These are phyloP conservation scores for Tubosaeta sp. DNA, from an alignment of 768 basidiomycete genomes.

Conservation along the genomic window DNA sequence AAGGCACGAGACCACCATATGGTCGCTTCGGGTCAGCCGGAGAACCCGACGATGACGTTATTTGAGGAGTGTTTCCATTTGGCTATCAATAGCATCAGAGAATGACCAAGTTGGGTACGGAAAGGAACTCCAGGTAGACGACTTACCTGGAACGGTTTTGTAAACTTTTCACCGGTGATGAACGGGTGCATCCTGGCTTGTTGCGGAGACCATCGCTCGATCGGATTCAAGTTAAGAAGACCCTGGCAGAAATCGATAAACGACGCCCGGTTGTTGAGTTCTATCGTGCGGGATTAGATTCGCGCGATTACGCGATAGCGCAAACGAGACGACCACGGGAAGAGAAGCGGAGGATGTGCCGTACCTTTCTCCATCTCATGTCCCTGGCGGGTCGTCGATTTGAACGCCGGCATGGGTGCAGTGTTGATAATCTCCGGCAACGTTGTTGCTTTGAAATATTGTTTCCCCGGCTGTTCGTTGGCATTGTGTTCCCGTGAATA, in stretches of 20 bases:
- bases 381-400: conserved; percentile 63
- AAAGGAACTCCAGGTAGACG: background rate
- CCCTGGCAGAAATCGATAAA: conserved; percentile 99
- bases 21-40: conserved; percentile 73
- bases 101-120: background rate
- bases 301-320: conserved; percentile 7
- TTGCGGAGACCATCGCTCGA: conserved; percentile 95
- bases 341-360: conserved; percentile 12
- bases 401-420: conserved; percentile 87
- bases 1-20: conserved; percentile 89
- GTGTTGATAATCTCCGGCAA: conserved; percentile 94
- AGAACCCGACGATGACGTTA: conserved; percentile 29
- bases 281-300: conserved; percentile 39
- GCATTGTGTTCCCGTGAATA: conserved; percentile 94
- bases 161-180: conserved; percentile 95
- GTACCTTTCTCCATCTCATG: conserved; percentile 89
- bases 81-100: conserved; percentile 37
- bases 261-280: conserved; percentile 88
- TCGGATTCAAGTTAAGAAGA: conserved; percentile 88
- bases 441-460: conserved; percentile 94
- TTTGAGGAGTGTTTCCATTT: conserved; percentile 38
- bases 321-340: background rate
- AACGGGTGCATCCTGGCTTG: conserved; percentile 96
- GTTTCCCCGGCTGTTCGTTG: conserved; percentile 97
- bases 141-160: conserved; percentile 77